Evolutionary conservation across 805 yeast species (phyloP).

Genomic region (Kockiozyma suomiensis): DNA sequence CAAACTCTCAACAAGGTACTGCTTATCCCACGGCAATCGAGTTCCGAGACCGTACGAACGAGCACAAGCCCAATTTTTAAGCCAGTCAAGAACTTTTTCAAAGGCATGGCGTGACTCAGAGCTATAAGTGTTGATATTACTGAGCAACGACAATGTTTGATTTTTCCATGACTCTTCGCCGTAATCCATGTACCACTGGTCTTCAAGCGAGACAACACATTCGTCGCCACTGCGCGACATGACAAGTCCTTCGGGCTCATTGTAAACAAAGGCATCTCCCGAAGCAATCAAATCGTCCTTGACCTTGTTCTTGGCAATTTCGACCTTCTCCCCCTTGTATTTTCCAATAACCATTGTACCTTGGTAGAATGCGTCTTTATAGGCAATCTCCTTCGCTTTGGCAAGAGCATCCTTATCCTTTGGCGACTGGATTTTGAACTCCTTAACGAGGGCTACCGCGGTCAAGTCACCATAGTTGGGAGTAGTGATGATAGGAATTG

Average conservation of each 20-base stretch:
- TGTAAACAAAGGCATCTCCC: conserved; percentile 84
- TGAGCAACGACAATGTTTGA: conserved; percentile 77
- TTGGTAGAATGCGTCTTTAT: conserved; percentile 94
- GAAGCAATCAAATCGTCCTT: conserved; percentile 76
- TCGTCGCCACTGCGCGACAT: conserved; percentile 95
- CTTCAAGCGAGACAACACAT: conserved; percentile 95
- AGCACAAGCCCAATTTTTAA: conserved; percentile 97
- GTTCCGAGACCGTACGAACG: conserved; percentile 97
- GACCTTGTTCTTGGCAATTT: conserved; percentile 84
- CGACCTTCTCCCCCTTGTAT: conserved; percentile 87
- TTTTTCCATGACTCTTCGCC: conserved; percentile 92
- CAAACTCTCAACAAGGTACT: conserved; percentile 88
- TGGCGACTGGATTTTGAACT: conserved; percentile 90
- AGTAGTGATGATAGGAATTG: conserved; percentile 74
- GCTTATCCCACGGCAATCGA: conserved; percentile 93
- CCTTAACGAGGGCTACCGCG: conserved; percentile 82
- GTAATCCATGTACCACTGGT: conserved; percentile 97
- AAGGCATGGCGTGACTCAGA: conserved; percentile 88
- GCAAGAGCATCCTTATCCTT: conserved; percentile 86
- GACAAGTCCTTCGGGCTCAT: conserved; percentile 90
- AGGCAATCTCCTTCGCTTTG: conserved; percentile 89
- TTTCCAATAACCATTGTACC: conserved; percentile 81
- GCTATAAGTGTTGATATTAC: conserved; percentile 72
- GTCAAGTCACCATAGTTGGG: conserved; percentile 84
- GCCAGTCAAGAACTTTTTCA: conserved; percentile 93